A percentile compares a stretch with the other conserved stretches of the same genome.
These are phyloP conservation scores for Trichosporon sp. DNA, from an alignment of 1,284 basidiomycete genomes.

Conservation along the genomic window DNA sequence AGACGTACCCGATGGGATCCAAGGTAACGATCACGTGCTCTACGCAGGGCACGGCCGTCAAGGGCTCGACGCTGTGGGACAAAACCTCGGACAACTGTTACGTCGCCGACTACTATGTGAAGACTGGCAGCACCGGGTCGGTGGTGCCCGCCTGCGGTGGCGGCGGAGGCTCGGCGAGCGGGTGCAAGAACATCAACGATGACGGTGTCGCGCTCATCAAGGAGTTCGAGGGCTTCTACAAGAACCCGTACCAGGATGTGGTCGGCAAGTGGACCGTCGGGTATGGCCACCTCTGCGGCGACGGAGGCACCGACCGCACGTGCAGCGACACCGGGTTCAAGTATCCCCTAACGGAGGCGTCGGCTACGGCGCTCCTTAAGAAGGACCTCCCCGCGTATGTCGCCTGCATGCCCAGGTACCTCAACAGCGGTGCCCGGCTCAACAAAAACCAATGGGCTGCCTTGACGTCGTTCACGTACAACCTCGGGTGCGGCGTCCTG, in stretches of 20 bases:
- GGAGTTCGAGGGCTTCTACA: slow-evolving; percentile 4
- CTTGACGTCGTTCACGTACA: not conserved
- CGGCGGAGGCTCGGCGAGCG: not conserved
- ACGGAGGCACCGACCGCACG: not conserved
- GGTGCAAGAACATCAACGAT: not conserved
- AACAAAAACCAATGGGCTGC: slow-evolving; percentile 7
- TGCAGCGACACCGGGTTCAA: not conserved
- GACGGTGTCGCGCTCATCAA: slow-evolving; percentile 8
- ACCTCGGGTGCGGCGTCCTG: slow-evolving; percentile 1
- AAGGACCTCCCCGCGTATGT: not conserved
- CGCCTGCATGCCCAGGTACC: not conserved
- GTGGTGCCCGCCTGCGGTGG: not conserved
- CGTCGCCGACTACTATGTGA: slow-evolving; percentile 9
- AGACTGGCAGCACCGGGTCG: not conserved
- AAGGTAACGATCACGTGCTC: slow-evolving; percentile 5
- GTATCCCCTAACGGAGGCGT: slow-evolving; percentile 1
- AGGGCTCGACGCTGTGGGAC: slow-evolving; percentile 1
- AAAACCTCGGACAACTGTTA: slow-evolving; percentile 9
- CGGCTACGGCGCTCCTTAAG: slow-evolving; percentile 1
- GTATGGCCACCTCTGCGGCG: slow-evolving; percentile 8
- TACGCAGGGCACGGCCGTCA: not conserved
- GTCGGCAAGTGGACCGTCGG: slow-evolving; percentile 5
- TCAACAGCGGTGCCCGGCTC: not conserved
- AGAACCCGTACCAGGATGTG: not conserved
- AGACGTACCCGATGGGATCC: not conserved